These are phyloP conservation scores for Chiua sp. DNA, from an alignment of 1,284 basidiomycete species.

Conservation along the genomic window DNA sequence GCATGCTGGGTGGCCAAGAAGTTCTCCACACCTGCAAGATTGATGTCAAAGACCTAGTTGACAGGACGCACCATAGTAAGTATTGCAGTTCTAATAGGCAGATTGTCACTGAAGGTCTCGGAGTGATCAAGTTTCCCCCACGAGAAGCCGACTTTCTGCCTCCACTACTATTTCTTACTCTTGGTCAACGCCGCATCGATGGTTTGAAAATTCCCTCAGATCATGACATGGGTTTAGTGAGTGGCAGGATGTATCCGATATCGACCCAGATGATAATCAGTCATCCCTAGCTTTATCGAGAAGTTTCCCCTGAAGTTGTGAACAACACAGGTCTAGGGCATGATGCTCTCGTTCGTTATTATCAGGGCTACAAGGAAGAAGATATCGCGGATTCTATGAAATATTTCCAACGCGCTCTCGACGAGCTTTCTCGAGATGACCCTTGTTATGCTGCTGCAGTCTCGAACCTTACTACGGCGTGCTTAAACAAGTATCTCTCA, in stretches of 20 bases:
- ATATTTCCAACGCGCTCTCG: neutral
- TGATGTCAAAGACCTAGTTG: neutral
- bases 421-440: neutral
- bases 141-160: neutral
- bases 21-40: neutral
- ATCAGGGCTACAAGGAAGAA: neutral
- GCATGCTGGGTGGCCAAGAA: neutral
- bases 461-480: conserved; percentile 18
- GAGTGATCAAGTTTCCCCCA: neutral
- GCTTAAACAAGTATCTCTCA: neutral
- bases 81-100: neutral
- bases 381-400: neutral
- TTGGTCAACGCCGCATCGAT: neutral
- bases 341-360: neutral
- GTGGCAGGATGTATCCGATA: neutral
- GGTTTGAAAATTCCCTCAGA: neutral
- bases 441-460: conserved; percentile 2
- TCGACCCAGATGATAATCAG: neutral
- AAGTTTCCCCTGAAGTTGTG: neutral
- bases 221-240: neutral
- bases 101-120: neutral
- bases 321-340: neutral
- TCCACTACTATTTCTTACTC: neutral
- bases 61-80: neutral
- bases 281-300: neutral